Percentiles rank a stretch among this genome's conserved stretches.
These are phyloP conservation scores for Sextonia rubra DNA, from an alignment of 164 flowering plant species.

Conservation along the genomic window DNA sequence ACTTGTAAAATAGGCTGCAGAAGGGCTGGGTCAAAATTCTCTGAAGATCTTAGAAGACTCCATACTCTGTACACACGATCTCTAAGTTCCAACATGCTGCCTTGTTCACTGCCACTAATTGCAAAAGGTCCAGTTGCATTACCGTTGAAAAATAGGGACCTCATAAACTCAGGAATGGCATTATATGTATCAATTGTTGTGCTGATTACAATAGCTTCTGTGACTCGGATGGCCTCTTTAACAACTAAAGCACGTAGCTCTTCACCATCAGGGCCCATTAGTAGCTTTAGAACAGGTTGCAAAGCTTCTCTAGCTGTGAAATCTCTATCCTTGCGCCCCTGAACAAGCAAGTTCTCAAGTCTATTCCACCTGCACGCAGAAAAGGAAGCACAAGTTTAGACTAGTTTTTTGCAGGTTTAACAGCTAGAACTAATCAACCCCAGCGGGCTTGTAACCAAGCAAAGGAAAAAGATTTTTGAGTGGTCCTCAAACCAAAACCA, in stretches of 20 bases:
- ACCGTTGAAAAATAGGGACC: slow-evolving; percentile 40
- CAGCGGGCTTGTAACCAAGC: background rate
- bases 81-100: slow-evolving; percentile 71
- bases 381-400: slow-evolving; percentile 3
- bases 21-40: slow-evolving; percentile 73
- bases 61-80: slow-evolving; percentile 76
- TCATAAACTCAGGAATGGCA: slow-evolving; percentile 43
- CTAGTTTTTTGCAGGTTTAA: too few relatives aligned
- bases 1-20: slow-evolving; percentile 92
- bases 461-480: too few relatives aligned
- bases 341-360: slow-evolving; percentile 88
- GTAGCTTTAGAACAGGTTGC: slow-evolving; percentile 86
- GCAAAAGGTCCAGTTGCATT: slow-evolving; percentile 36
- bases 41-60: slow-evolving; percentile 66
- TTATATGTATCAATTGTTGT: slow-evolving; percentile 63
- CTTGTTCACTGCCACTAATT: slow-evolving; percentile 48
- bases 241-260: slow-evolving; percentile 63
- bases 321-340: slow-evolving; percentile 86
- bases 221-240: slow-evolving; percentile 77
- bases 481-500: too few relatives aligned
- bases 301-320: slow-evolving; percentile 88
- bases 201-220: slow-evolving; percentile 72
- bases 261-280: slow-evolving; percentile 80
- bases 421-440: too few relatives aligned
- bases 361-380: slow-evolving; percentile 76